Evolutionary conservation across 2,329 filamentous ascomycete species (phyloP), one percentile per base, ranked within the genome.

Genomic region (Blumeria graminis): DNA sequence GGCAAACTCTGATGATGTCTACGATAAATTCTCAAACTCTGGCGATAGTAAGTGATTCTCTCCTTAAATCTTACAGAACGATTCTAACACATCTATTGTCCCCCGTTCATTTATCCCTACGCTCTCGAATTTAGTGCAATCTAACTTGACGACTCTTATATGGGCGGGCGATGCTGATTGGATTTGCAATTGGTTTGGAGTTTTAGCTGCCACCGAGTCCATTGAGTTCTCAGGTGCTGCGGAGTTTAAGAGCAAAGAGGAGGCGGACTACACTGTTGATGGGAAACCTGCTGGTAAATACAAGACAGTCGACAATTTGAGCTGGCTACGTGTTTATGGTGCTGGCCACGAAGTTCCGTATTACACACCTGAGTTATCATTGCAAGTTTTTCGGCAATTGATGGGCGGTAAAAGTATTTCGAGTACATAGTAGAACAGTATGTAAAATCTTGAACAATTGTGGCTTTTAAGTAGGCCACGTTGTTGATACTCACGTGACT

Each of bases 101-200:
- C 63, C 69, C 14, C 70, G 71, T 14, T 73, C 71, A 28, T 72
- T 74, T 61, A 64, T 75, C 13, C 60, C 66, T 1, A 67, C 67
- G 0, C 65, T 77, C 9, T 69, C 70, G 0, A 63, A 67, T 1
- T 69, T 77, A 2, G 70, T 76, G 16, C 66, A 71, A 59, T 70
- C 69, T 7, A 73, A 72, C 1, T 69, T 77, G 35, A 69, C 68
- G 22, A 71, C 74, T 0, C 61, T 77, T 1, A 65, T 77, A 46
- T 78, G 74, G 74, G 74, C 75, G 0, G 76, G 76, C 36, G 76
- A 78, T 56, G 71, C 75, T 2, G 76, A 80, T 22, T 58, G 57
- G 57, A 75, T 77, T 56, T 78, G 75, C 61, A 79, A 78, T 65
- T 78, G 75, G 72, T 66, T 73, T 34, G 76, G 76, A n/a, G 71